phyloP scores from a whole-genome alignment of 495 filamentous ascomycete species.

The Penicillium turbatum region DNA sequence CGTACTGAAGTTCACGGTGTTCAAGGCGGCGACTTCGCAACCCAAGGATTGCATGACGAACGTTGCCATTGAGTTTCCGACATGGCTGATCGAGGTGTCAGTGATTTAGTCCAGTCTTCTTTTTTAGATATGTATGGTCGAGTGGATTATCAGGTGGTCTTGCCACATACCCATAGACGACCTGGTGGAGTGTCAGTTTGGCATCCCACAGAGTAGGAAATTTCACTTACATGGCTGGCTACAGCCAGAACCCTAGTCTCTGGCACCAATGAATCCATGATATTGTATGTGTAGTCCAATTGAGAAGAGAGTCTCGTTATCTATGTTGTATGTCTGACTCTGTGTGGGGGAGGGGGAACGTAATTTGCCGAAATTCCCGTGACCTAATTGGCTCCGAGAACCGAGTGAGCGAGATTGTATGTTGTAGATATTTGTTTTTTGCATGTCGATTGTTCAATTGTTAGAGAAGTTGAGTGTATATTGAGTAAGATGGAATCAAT shows the following conservation, averaged over 20 bases:
- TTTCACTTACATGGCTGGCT: constrained; percentile 86
- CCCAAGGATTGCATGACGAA: constrained; percentile 90
- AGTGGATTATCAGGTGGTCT: background rate
- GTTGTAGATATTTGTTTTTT: too few relatives aligned
- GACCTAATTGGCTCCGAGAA: constrained; percentile 24
- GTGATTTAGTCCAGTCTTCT: constrained; percentile 9
- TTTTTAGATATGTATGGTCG: constrained; percentile 14
- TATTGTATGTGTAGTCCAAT: background rate
- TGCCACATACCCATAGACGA: constrained; percentile 68
- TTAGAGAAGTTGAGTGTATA: background rate
- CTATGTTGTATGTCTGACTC: background rate
- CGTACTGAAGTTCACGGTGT: constrained; percentile 93
- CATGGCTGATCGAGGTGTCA: constrained; percentile 59
- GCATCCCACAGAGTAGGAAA: constrained; percentile 1
- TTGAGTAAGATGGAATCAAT: background rate
- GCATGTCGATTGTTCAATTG: too few relatives aligned
- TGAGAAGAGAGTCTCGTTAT: background rate
- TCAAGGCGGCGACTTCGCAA: constrained; percentile 86
- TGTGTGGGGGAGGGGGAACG: background rate
- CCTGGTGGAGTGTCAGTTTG: constrained; percentile 46
- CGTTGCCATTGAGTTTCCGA: constrained; percentile 92
- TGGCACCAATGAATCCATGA: constrained; percentile 51
- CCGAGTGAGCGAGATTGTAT: background rate
- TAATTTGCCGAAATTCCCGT: constrained; percentile 11
- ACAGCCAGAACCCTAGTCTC: constrained; percentile 88